These are phyloP conservation scores for Euphorbia peplus DNA, from an alignment of 345 rosid species.

Conservation along the genomic window DNA sequence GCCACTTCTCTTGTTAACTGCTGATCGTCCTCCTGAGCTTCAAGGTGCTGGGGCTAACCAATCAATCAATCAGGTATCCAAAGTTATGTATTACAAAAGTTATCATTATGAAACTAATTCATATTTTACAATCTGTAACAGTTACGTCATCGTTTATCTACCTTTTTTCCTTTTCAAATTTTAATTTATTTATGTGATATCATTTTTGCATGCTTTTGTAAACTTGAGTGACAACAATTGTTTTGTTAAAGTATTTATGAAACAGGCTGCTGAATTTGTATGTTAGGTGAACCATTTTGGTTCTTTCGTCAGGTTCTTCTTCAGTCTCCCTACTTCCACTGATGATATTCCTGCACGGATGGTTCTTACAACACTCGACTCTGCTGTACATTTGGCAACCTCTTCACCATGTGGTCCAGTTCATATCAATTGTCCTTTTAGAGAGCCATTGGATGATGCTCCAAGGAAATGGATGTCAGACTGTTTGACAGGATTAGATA, in stretches of 20 bases:
- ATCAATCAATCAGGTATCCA: constrained; percentile 80
- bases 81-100: background rate
- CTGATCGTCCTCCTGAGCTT: constrained; percentile 98
- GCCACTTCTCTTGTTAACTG: constrained; percentile 81
- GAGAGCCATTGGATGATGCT: constrained; percentile 79
- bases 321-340: constrained; percentile 78
- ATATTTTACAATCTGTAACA: constrained; percentile 7
- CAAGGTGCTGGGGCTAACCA: constrained; percentile 91
- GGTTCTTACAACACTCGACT: constrained; percentile 85
- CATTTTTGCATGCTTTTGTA: background rate
- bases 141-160: background rate
- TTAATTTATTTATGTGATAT: background rate
- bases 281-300: constrained; percentile 86
- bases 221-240: background rate
- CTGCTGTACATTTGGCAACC: constrained; percentile 80
- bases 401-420: constrained; percentile 78
- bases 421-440: constrained; percentile 87
- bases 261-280: constrained; percentile 16
- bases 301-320: constrained; percentile 85
- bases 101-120: background rate
- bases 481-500: constrained; percentile 78
- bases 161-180: background rate
- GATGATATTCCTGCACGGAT: constrained; percentile 74
- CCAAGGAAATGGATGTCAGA: constrained; percentile 51
- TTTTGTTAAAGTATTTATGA: constrained; percentile 12